A percentile compares a stretch with the other conserved stretches of the same genome.
Evolutionary conservation across 2,329 filamentous ascomycete species (phyloP).

Genomic region (Aquanectria penicillioides): DNA sequence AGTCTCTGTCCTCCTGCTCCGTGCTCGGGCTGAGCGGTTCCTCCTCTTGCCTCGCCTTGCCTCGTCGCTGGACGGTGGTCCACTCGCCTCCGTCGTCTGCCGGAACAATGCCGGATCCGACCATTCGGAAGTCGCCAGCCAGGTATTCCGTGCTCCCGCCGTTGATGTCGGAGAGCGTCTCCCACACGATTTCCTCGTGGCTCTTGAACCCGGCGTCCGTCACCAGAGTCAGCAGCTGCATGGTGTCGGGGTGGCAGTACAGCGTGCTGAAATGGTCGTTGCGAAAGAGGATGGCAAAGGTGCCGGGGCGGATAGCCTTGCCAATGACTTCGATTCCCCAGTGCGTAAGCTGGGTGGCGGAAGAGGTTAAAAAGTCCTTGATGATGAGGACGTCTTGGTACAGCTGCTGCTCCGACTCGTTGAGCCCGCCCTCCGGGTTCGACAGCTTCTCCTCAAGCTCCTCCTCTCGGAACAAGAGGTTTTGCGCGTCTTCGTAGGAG

Average conservation of each 20-base stretch:
- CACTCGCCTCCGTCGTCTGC: slow-evolving; percentile 53
- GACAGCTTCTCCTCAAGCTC: slow-evolving; percentile 83
- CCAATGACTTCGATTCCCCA: slow-evolving; percentile 82
- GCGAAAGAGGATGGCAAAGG: slow-evolving; percentile 90
- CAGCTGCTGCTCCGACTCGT: slow-evolving; percentile 77
- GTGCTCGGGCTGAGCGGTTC: slow-evolving; percentile 53
- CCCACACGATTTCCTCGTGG: slow-evolving; percentile 95
- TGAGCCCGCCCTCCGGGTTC: slow-evolving; percentile 60
- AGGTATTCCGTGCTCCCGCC: slow-evolving; percentile 86
- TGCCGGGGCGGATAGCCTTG: slow-evolving; percentile 76
- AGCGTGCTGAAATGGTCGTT: slow-evolving; percentile 98
- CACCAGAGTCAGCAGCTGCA: slow-evolving; percentile 82
- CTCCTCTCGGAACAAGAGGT: slow-evolving; percentile 87
- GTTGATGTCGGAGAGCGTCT: slow-evolving; percentile 88
- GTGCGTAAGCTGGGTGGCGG: slow-evolving; percentile 87
- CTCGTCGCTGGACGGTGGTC: slow-evolving; percentile 62
- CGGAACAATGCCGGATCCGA: slow-evolving; percentile 63
- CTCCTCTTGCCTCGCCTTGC: slow-evolving; percentile 40
- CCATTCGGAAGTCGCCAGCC: slow-evolving; percentile 87
- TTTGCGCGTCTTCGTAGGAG: slow-evolving; percentile 92
- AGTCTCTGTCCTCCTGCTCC: slow-evolving; percentile 83
- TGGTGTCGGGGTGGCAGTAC: slow-evolving; percentile 84
- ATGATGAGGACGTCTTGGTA: slow-evolving; percentile 88
- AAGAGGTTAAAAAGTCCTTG: slow-evolving; percentile 81
- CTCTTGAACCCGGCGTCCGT: slow-evolving; percentile 91